Evolutionary conservation across 768 basidiomycete genomes (phyloP), one percentile per base, ranked within the genome.

Genomic region (Amanita thiersii): DNA sequence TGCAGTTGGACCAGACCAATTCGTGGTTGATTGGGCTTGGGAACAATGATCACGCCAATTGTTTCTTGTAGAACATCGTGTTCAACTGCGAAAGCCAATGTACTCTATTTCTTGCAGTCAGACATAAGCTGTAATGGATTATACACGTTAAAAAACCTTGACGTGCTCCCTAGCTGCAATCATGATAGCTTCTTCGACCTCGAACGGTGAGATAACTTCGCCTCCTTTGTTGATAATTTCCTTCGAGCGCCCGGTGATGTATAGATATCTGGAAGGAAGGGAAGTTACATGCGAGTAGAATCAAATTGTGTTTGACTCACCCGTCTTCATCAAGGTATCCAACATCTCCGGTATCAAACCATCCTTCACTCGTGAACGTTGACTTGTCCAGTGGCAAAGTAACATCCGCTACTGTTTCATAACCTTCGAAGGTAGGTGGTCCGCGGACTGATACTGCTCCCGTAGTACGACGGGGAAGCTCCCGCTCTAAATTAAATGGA

Each of bases 141-240:
- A 25, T 14, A 21, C 17, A 39, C 20, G 21, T 20, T 21, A 20
- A 34, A 50, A 20, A 42, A 66, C 67, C 57, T 64, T 65, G 15
- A 71, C 66, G 25, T 52, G 53, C 29, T 57, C 58, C 53, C 62
- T 66, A 3, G 66, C 67, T 8, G 62, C 65, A 12, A 57, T 63
- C 29, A 62, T 55, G 28, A 80, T 57, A 3, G 77, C 77, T 41
- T 75, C 71, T 56, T 80, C 77, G 17, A 80, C 59, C 56, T 80
- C 76, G 44, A 78, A 71, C 1, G 77, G 77, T 3, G 72, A 74
- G 30, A 77, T 69, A 39, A 77, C 75, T 56, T 79, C 76, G 5
- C 77, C 77, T 12, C 75, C 77, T 48, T 72, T 70, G 50, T 72
- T 72, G 48, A 75, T 75, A 45, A 76, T 72, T 59, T 79, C 77